A percentile compares a stretch with the other conserved stretches of the same genome.
phyloP scores from a whole-genome alignment of 2,329 filamentous ascomycete genomes.

The Malbranchea zuffiana region DNA sequence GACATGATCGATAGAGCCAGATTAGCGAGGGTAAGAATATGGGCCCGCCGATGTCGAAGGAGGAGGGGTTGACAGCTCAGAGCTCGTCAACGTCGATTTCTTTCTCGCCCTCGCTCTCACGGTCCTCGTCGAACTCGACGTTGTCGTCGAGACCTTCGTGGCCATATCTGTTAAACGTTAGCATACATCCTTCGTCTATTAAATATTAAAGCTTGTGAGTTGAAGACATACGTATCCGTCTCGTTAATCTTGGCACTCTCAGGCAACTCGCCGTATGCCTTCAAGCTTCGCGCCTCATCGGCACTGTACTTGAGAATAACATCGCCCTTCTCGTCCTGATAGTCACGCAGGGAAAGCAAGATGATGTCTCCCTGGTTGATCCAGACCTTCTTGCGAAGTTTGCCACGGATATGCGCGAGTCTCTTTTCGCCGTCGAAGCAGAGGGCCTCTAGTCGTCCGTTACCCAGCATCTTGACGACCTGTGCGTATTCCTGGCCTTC shows the following conservation, averaged over 20 bases:
- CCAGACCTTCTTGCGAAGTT: conserved; percentile 99
- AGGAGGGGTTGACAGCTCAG: conserved; percentile 38
- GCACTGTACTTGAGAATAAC: conserved; percentile 91
- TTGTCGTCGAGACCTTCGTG: conserved; percentile 92
- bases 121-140: conserved; percentile 97
- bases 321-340: conserved; percentile 88
- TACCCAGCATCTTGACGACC: conserved; percentile 90
- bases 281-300: conserved; percentile 89
- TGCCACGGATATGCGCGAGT: conserved; percentile 78
- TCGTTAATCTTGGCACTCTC: conserved; percentile 99
- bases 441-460: conserved; percentile 81
- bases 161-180: conserved; percentile 38
- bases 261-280: conserved; percentile 93
- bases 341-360: conserved; percentile 75
- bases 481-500: conserved; percentile 89
- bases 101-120: conserved; percentile 57
- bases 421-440: conserved; percentile 93
- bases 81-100: conserved; percentile 95
- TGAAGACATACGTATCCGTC: conserved; percentile 67
- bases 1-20: conserved; percentile 9
- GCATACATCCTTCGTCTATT: neutral
- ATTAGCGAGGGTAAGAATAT: conserved; percentile 9
- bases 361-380: conserved; percentile 98
- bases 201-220: neutral
- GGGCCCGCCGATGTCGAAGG: conserved; percentile 5